These are phyloP conservation scores for Brassica hybrid DNA, from an alignment of 441 rosid species.

Conservation along the genomic window DNA sequence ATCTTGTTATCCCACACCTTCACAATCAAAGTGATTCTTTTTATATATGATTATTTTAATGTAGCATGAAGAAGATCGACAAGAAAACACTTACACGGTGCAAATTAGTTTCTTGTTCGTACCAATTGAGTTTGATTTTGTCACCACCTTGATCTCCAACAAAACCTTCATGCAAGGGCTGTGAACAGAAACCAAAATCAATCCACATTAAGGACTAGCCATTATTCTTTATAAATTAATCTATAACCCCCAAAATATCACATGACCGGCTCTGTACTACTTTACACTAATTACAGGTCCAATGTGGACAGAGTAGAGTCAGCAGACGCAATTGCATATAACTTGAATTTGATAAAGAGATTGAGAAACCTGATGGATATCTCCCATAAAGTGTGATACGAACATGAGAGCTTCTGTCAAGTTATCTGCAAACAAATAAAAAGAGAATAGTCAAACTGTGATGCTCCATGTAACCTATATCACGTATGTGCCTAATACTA, in stretches of 20 bases:
- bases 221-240: not conserved
- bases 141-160: slow-evolving; percentile 87
- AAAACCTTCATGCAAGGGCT: slow-evolving; percentile 93
- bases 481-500: not conserved
- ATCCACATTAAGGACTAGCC: slow-evolving; percentile 9
- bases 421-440: slow-evolving; percentile 59
- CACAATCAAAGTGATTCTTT: not conserved
- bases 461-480: not conserved
- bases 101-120: slow-evolving; percentile 67
- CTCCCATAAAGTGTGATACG: slow-evolving; percentile 85
- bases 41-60: not conserved
- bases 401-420: slow-evolving; percentile 89
- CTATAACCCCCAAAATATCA: too few relatives aligned
- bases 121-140: slow-evolving; percentile 76
- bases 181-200: slow-evolving; percentile 27
- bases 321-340: too few relatives aligned
- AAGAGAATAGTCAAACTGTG: slow-evolving; percentile 12
- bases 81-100: slow-evolving; percentile 71
- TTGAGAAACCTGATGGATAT: slow-evolving; percentile 79
- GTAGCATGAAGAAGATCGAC: slow-evolving; percentile 1
- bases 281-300: not conserved
- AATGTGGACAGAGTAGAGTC: not conserved
- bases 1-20: slow-evolving; percentile 95
- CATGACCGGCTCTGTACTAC: not conserved
- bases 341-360: too few relatives aligned